Evolutionary conservation across 495 filamentous ascomycete genomes (phyloP), one percentile per base, ranked within the genome.

Genomic region (Penicillium argentinense): DNA sequence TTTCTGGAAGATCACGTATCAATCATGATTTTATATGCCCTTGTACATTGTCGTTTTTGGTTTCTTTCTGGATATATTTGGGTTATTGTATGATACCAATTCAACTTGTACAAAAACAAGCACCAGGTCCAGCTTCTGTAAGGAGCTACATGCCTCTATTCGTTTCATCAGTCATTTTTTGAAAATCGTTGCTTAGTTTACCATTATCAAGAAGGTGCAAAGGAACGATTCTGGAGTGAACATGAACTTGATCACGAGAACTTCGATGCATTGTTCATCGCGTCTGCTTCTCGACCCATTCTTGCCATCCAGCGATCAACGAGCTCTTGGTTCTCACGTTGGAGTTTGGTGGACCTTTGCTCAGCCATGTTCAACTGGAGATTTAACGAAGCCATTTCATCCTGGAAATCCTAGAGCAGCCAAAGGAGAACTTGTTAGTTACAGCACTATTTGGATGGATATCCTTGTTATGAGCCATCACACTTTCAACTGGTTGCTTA

Each of bases 291-390:
- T 64, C 82, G 75, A 5, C 82, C 84, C 75, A 91, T 89, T 47
- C 87, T 76, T 49, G 78, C 80, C 89, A 97, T 93, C 88, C 88
- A 97, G 34, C 92, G 79, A 57, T 91, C 84, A 41, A 96, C 81
- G 26, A 97, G 72, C 36, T 96, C 87, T 57, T 88, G 78, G 57
- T 97, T 96, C 59, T 97, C 92, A n/a, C 73, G 75, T 60, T 82
- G 71, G 45, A 95, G 69, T 56, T 81, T 83, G 50, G 78, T 76
- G 4, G 73, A 74, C 55, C 76, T 78, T 61, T 90, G 78, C 59
- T 92, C 88, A 7, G 85, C 81, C 75, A 96, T 82, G 57, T 96
- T 90, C 3, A 96, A 76, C 66, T 97, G 86, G 50, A 97, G 78
- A 47, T 88, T 89, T 36, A 95, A 67, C 2, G 88, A 82, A 28